phyloP scores from a whole-genome alignment of 2,329 filamentous ascomycete genomes.

The Cladosporium sp. region DNA sequence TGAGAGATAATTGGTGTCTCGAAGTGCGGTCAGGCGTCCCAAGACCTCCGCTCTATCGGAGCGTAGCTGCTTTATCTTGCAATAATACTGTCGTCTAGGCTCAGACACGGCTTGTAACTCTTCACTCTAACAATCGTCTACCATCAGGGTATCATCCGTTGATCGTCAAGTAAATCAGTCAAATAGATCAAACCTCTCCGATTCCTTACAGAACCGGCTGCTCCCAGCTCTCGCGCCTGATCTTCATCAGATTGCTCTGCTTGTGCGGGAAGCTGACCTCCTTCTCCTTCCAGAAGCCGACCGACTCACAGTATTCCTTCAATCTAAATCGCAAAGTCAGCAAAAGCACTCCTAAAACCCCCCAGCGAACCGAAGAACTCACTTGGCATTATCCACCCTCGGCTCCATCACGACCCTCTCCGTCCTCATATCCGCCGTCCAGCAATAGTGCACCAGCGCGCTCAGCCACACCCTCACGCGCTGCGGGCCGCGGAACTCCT shows the following conservation, averaged over 20 bases:
- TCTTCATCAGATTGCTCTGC: constrained; percentile 77
- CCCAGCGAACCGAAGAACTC: constrained; percentile 32
- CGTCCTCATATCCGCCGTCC: constrained; percentile 70
- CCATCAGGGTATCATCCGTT: too few relatives aligned
- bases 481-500: constrained; percentile 78
- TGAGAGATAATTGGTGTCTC: too few relatives aligned
- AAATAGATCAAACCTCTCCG: too few relatives aligned
- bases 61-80: too few relatives aligned
- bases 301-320: constrained; percentile 61
- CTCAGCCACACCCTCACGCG: constrained; percentile 75
- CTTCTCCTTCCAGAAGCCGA: constrained; percentile 79
- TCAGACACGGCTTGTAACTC: too few relatives aligned
- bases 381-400: constrained; percentile 85
- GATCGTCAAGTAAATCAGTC: too few relatives aligned
- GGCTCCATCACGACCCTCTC: constrained; percentile 82
- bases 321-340: constrained; percentile 45
- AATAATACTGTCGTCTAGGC: too few relatives aligned
- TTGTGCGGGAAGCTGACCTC: constrained; percentile 89
- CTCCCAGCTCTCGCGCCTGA: constrained; percentile 74
- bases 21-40: too few relatives aligned
- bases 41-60: too few relatives aligned
- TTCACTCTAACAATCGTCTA: too few relatives aligned
- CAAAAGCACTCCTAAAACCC: neutral
- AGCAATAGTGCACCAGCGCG: constrained; percentile 80
- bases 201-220: constrained; percentile 44